Conservation (phyloP, 176 grass and related monocot species). For the Avena eriantha region DNA sequence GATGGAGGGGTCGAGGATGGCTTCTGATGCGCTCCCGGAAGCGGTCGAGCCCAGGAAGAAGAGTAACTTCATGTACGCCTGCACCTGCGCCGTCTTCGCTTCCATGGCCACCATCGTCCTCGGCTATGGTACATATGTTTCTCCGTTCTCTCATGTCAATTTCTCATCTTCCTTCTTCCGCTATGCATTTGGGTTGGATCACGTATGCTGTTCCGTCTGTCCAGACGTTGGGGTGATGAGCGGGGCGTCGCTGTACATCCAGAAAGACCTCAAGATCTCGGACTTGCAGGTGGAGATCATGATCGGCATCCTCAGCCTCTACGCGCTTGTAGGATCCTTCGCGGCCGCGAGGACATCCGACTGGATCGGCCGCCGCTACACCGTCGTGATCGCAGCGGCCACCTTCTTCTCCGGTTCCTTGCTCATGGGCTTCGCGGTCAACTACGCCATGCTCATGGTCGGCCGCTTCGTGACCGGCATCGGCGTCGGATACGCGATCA, state of each 20-base stretch:
- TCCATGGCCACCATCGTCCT: conserved; percentile 63
- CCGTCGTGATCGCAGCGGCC: conserved; percentile 50
- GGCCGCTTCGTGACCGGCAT: conserved; percentile 62
- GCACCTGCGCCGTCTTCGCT: conserved; percentile 48
- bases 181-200: not conserved
- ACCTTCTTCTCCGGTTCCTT: conserved; percentile 59
- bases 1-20: not conserved
- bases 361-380: conserved; percentile 61
- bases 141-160: not conserved
- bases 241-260: conserved; percentile 55
- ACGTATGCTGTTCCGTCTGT: not conserved
- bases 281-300: conserved; percentile 58
- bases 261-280: conserved; percentile 47
- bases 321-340: conserved; percentile 56
- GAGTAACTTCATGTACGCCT: conserved; percentile 43
- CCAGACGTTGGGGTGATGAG: conserved; percentile 70
- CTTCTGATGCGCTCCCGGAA: conserved; percentile 24
- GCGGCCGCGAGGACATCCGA: conserved; percentile 56
- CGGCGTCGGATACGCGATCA: conserved; percentile 61
- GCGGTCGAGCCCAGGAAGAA: not conserved
- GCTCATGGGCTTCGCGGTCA: conserved; percentile 60
- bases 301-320: conserved; percentile 60
- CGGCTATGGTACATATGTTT: conserved; percentile 51
- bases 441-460: conserved; percentile 62
- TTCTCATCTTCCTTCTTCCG: not conserved